Conservation (phyloP, 2,329 filamentous ascomycete genomes). For the Xylaria hypoxylon region DNA sequence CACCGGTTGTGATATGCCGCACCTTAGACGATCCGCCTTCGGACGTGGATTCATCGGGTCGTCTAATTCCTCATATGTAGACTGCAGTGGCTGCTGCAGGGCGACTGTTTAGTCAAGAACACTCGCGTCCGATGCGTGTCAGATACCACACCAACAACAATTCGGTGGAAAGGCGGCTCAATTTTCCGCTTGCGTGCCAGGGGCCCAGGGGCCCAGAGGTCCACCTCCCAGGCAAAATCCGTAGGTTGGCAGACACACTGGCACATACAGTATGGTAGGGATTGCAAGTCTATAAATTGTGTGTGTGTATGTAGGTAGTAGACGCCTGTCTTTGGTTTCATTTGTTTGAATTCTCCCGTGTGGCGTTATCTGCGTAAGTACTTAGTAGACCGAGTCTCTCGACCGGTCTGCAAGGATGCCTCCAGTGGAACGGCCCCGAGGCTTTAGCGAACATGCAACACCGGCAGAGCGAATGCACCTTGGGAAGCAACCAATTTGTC, state of each 20-base stretch:
- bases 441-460: constrained; percentile 36
- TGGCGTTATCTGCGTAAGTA: constrained; percentile 16
- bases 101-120: constrained; percentile 30
- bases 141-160: constrained; percentile 28
- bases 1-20: constrained; percentile 15
- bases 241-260: constrained; percentile 18
- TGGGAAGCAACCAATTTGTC: constrained; percentile 19
- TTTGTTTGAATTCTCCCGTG: constrained; percentile 32
- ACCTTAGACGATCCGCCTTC: constrained; percentile 13
- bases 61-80: constrained; percentile 21
- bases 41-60: constrained; percentile 23
- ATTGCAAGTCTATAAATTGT: constrained; percentile 8
- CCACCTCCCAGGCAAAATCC: constrained; percentile 14
- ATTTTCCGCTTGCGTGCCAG: constrained; percentile 30
- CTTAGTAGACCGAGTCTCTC: constrained; percentile 23
- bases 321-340: constrained; percentile 24
- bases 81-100: constrained; percentile 30
- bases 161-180: constrained; percentile 37
- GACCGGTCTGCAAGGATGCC: constrained; percentile 38
- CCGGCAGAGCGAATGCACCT: constrained; percentile 31
- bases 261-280: constrained; percentile 8
- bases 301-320: constrained; percentile 2
- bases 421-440: constrained; percentile 21
- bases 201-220: constrained; percentile 14
- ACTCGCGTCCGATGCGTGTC: constrained; percentile 22